These are phyloP conservation scores for Metarhizium rileyi DNA, from an alignment of 2,329 filamentous ascomycete genomes.

Conservation along the genomic window DNA sequence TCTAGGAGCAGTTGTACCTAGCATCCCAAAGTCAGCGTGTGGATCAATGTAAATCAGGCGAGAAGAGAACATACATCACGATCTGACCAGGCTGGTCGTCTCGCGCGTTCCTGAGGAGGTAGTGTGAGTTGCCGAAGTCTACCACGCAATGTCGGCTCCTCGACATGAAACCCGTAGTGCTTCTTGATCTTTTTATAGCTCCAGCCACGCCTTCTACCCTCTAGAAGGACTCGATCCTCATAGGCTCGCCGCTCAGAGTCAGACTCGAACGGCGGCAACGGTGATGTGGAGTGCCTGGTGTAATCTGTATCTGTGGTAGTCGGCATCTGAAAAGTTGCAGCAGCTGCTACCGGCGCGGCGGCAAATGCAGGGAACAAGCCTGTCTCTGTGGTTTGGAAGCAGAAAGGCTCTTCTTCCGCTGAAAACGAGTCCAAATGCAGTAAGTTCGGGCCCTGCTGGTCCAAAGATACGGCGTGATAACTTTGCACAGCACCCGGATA, in stretches of 20 bases:
- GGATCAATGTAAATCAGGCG: not conserved
- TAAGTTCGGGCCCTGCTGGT: too few species aligned
- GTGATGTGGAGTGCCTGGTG: not conserved
- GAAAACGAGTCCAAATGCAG: too few species aligned
- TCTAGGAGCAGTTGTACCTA: slow-evolving; percentile 36
- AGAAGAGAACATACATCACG: slow-evolving; percentile 47
- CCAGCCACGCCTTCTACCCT: slow-evolving; percentile 43
- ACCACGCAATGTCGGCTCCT: slow-evolving; percentile 64
- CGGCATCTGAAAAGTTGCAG: too few species aligned
- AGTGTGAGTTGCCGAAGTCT: slow-evolving; percentile 58
- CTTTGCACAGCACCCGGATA: too few species aligned
- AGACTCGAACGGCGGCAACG: not conserved
- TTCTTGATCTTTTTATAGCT: slow-evolving; percentile 56
- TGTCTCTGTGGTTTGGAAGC: too few species aligned
- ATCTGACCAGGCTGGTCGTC: slow-evolving; percentile 54
- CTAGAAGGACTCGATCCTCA: slow-evolving; percentile 39
- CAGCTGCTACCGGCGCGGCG: too few species aligned
- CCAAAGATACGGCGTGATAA: too few species aligned
- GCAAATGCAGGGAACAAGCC: too few species aligned
- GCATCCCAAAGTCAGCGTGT: not conserved
- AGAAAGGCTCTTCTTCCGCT: too few species aligned
- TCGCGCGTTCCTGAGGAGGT: slow-evolving; percentile 47
- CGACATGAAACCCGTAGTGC: slow-evolving; percentile 46
- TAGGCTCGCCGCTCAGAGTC: not conserved
- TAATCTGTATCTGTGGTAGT: too few species aligned